Evolutionary conservation across 163 green algal species (phyloP).

Genomic region (Scenedesmus sp.): DNA sequence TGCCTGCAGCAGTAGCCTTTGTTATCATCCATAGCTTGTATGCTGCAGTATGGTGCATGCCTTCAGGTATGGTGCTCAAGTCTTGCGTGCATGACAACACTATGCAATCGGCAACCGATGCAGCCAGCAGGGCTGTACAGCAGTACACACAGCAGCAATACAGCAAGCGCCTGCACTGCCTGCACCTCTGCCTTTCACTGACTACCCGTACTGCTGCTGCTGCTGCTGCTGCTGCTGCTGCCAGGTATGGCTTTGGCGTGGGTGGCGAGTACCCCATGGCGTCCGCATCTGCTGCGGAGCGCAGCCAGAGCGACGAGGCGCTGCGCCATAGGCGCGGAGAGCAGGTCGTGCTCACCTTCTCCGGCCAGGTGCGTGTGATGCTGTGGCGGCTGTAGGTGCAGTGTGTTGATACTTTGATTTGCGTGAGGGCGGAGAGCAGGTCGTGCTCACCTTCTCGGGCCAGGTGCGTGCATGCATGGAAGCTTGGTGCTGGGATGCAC

Average conservation of each 20-base stretch:
- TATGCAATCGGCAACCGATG: too few relatives aligned
- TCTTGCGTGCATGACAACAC: not conserved
- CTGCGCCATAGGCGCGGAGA: conserved; percentile 58
- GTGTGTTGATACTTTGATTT: too few relatives aligned
- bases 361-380: conserved; percentile 46
- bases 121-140: too few relatives aligned
- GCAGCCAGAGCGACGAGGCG: conserved; percentile 62
- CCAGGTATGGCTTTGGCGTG: conserved; percentile 62
- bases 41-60: not conserved
- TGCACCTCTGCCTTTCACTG: too few relatives aligned
- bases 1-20: too few relatives aligned
- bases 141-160: too few relatives aligned
- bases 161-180: too few relatives aligned
- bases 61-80: too few relatives aligned
- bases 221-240: not conserved
- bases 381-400: too few relatives aligned
- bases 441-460: conserved; percentile 71
- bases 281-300: conserved; percentile 72
- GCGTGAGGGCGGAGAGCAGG: conserved; percentile 36
- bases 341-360: conserved; percentile 74
- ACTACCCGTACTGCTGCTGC: too few relatives aligned
- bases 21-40: too few relatives aligned
- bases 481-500: too few relatives aligned
- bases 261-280: conserved; percentile 78
- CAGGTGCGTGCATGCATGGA: conserved; percentile 37